These are phyloP conservation scores for Boletus reticuloceps DNA, from an alignment of 768 basidiomycete species.

Conservation along the genomic window DNA sequence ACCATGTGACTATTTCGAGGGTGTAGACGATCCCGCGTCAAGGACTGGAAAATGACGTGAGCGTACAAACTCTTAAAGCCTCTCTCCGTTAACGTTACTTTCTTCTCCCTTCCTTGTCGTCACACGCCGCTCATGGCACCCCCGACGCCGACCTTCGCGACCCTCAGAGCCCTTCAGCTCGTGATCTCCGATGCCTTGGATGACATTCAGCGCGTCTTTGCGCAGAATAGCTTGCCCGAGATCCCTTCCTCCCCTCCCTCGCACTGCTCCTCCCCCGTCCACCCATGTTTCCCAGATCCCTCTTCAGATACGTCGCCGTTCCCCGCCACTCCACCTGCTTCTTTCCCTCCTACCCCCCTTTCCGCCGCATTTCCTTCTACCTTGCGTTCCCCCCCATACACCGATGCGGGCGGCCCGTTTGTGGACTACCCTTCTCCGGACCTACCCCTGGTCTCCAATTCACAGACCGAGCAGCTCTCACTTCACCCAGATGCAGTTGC, in stretches of 20 bases:
- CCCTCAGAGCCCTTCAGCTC: conserved; percentile 59
- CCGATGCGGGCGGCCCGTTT: not conserved
- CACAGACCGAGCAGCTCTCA: conserved; percentile 53
- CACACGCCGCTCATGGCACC: conserved; percentile 21
- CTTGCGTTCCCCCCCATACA: not conserved
- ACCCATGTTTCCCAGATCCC: conserved; percentile 30
- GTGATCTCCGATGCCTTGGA: conserved; percentile 67
- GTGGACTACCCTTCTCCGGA: conserved; percentile 60
- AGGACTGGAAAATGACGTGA: conserved; percentile 6
- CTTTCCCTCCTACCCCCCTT: conserved; percentile 31
- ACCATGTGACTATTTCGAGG: conserved; percentile 17
- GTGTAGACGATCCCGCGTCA: not conserved
- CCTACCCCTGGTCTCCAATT: conserved; percentile 41
- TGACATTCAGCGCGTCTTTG: conserved; percentile 64
- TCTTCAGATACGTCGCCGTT: conserved; percentile 27
- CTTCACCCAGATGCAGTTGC: conserved; percentile 56
- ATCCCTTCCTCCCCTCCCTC: conserved; percentile 15
- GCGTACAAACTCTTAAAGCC: conserved; percentile 10
- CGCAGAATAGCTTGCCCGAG: conserved; percentile 12
- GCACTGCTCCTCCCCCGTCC: conserved; percentile 16
- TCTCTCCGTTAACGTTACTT: not conserved
- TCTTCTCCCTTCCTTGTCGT: conserved; percentile 6
- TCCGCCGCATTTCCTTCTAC: conserved; percentile 23
- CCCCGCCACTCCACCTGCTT: conserved; percentile 24
- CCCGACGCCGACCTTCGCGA: conserved; percentile 56